Evolutionary conservation across 495 filamentous ascomycete genomes (phyloP).

Genomic region (Neurospora sp.): DNA sequence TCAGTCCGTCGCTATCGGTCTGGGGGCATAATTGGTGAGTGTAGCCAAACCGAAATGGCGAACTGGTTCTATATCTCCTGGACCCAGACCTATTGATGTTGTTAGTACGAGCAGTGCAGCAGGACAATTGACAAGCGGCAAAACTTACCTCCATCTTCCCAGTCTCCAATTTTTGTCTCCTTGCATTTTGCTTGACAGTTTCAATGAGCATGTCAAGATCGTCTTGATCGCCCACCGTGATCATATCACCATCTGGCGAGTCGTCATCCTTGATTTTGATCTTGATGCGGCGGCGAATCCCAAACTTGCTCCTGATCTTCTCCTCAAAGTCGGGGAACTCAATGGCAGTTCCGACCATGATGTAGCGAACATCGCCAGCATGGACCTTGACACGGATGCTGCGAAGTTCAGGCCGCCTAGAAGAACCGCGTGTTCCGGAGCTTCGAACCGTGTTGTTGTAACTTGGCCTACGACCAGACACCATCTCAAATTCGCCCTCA

Average conservation of each 20-base stretch:
- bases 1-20: background rate
- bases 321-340: constrained; percentile 65
- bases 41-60: background rate
- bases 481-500: constrained; percentile 77
- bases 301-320: constrained; percentile 77
- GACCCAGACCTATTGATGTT: constrained; percentile 50
- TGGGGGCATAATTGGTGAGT: background rate
- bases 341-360: constrained; percentile 69
- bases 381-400: constrained; percentile 88
- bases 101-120: constrained; percentile 9
- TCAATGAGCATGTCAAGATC: constrained; percentile 80
- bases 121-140: background rate
- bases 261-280: constrained; percentile 81
- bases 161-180: constrained; percentile 66
- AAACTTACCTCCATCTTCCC: constrained; percentile 89
- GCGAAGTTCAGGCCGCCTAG: constrained; percentile 37
- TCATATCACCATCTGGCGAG: constrained; percentile 69
- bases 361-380: constrained; percentile 82
- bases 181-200: constrained; percentile 54
- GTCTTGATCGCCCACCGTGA: constrained; percentile 93
- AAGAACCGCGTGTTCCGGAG: constrained; percentile 27
- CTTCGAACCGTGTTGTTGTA: constrained; percentile 29
- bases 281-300: constrained; percentile 57
- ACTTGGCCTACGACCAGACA: constrained; percentile 38
- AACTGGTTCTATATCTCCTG: constrained; percentile 39